Conservation (phyloP, 805 yeast species). For the Cyberlindnera galapagoensis region DNA sequence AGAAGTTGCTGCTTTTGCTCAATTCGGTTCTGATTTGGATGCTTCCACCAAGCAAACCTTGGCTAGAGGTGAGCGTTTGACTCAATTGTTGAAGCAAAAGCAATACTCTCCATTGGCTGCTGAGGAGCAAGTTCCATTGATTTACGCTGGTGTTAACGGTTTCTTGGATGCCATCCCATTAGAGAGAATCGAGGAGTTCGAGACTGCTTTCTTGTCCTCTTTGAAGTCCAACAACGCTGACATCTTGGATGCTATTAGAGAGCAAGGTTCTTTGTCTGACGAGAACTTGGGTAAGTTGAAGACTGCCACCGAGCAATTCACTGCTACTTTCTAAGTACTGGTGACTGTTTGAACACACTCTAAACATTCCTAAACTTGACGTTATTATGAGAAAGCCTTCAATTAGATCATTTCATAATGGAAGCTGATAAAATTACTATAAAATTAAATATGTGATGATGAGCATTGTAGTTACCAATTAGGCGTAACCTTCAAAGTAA, state of each 20-base stretch:
- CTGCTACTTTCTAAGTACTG: slow-evolving; percentile 68
- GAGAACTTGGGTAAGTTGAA: slow-evolving; percentile 83
- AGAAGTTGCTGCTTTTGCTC: slow-evolving; percentile 99
- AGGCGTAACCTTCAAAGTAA: background rate
- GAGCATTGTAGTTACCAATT: background rate
- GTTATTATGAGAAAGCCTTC: slow-evolving; percentile 19
- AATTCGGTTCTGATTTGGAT: slow-evolving; percentile 99
- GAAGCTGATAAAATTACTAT: slow-evolving; percentile 12
- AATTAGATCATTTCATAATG: slow-evolving; percentile 16
- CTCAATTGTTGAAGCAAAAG: slow-evolving; percentile 96
- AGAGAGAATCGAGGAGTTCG: slow-evolving; percentile 84
- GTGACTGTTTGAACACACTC: background rate
- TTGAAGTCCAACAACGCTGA: slow-evolving; percentile 86
- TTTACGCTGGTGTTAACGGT: slow-evolving; percentile 99
- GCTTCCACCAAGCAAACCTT: slow-evolving; percentile 99
- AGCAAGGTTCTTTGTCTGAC: slow-evolving; percentile 84
- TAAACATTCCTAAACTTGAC: slow-evolving; percentile 8
- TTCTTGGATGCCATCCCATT: slow-evolving; percentile 84
- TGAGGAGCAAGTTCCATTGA: slow-evolving; percentile 98
- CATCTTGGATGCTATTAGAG: slow-evolving; percentile 76
- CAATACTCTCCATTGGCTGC: slow-evolving; percentile 97
- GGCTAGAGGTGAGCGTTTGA: slow-evolving; percentile 99
- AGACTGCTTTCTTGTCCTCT: slow-evolving; percentile 86
- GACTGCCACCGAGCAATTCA: slow-evolving; percentile 87
- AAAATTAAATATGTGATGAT: background rate